phyloP scores from a whole-genome alignment of 345 rosid genomes.

The Capsella bursapastoris region DNA sequence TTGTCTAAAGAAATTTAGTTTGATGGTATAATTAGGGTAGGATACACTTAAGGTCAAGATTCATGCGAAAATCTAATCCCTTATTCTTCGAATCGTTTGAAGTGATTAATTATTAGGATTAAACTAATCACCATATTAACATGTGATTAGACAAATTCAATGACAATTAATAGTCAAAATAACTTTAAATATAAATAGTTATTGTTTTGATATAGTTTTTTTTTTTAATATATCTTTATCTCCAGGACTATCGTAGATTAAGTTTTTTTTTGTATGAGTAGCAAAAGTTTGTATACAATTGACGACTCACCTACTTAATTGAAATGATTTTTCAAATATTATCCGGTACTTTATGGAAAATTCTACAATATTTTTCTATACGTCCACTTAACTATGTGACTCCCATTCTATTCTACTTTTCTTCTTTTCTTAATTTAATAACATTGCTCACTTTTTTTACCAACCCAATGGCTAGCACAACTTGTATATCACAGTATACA shows the following conservation, averaged over 20 bases:
- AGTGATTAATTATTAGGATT: background rate
- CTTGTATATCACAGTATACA: slow-evolving; percentile 24
- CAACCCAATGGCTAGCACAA: slow-evolving; percentile 26
- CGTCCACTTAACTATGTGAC: slow-evolving; percentile 35
- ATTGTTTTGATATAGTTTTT: background rate
- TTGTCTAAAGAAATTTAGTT: slow-evolving; percentile 21
- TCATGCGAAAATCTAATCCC: slow-evolving; percentile 24
- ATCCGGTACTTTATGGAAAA: slow-evolving; percentile 18
- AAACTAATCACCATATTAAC: slow-evolving; percentile 4
- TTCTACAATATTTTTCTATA: slow-evolving; percentile 16
- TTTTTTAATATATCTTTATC: background rate
- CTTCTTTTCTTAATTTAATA: slow-evolving; percentile 16
- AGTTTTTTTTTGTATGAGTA: background rate
- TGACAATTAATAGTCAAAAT: background rate
- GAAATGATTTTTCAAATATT: slow-evolving; percentile 9
- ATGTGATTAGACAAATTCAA: background rate
- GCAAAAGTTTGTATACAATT: background rate
- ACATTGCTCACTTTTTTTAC: slow-evolving; percentile 13
- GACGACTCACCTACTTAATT: slow-evolving; percentile 23
- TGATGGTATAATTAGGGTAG: slow-evolving; percentile 18
- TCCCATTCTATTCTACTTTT: slow-evolving; percentile 32
- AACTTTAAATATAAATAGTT: background rate
- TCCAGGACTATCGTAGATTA: background rate
- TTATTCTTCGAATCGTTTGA: slow-evolving; percentile 33
- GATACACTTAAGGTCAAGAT: slow-evolving; percentile 40